Base-by-base conservation (phyloP, 441 rosid species). In the Raphanus hybrid region DNA sequence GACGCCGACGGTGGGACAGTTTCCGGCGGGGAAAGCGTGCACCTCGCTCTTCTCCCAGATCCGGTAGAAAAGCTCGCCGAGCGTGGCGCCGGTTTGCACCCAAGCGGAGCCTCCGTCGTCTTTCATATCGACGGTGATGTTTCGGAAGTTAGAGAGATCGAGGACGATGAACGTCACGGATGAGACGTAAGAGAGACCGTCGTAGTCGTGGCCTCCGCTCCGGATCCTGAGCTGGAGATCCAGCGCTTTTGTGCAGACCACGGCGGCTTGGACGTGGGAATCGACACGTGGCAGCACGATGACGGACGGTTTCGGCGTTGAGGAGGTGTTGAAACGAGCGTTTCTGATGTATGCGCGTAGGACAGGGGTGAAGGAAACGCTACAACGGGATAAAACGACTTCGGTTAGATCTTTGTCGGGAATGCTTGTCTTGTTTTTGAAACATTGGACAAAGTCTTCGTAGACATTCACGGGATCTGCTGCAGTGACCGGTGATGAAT, bases 21-120 rank as follows among this genome's bases (percentile, higher is more conserved):
- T 2, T 0, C 97, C 97, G 0, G 87, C 96, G 0, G 94, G 92
- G 39, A 82, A 91, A 3, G 89, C 91, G 18, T 85, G 88, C 9
- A 81, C 55, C 15, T 81, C 82, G 39, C 90, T 88, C 65, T 82
- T 82, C 77, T 84, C 80, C 67, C 82, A 80, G n/a, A 90, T 86
- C 14, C 37, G 60, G 14, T 84, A 81, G 41, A 75, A 90, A 6
- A 91, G 60, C 59, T 91, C 92, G 3, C 93, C 92, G 27, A 82
- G 73, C 35, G 82, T 82, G 1, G 80, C 77, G 3, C 82, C 84
- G 9, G 82, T 18, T 70, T 75, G 73, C 4, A 82, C 82, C 80
- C 80, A 75, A 3, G 80, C 80, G 26, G 84, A 70, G 61, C 78
- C 76, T 18, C 60, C 65, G n/a, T 55, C 58, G 15, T 66, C 52